phyloP scores from a whole-genome alignment of 2,329 filamentous ascomycete genomes.

The Fusarium euwallaceae region DNA sequence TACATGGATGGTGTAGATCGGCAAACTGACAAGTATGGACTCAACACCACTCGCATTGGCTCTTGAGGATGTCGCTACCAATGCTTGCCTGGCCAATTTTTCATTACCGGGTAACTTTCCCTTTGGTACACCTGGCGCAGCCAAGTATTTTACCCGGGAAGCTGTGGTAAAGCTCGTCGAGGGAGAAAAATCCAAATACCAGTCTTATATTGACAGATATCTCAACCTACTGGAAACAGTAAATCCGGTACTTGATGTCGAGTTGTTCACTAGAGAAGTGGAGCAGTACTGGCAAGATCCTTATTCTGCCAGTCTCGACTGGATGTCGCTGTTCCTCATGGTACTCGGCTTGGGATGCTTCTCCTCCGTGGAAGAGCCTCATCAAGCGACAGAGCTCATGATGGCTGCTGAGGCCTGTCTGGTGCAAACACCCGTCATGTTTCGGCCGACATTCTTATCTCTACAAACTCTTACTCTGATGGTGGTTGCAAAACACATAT shows the following conservation, averaged over 20 bases:
- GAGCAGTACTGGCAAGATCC: slow-evolving; percentile 52
- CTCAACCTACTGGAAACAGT: slow-evolving; percentile 50
- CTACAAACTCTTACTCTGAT: slow-evolving; percentile 51
- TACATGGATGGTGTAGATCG: slow-evolving; percentile 40
- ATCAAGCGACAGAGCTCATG: slow-evolving; percentile 52
- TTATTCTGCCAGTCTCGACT: slow-evolving; percentile 47
- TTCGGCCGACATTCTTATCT: slow-evolving; percentile 51
- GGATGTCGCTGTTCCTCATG: slow-evolving; percentile 53
- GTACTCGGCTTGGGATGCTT: slow-evolving; percentile 53
- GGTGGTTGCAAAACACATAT: slow-evolving; percentile 53
- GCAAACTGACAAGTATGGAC: slow-evolving; percentile 42
- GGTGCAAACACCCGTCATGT: slow-evolving; percentile 56
- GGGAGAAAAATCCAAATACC: slow-evolving; percentile 43
- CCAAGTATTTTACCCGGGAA: slow-evolving; percentile 51
- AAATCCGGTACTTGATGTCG: slow-evolving; percentile 52
- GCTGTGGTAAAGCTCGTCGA: slow-evolving; percentile 49
- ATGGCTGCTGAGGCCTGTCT: slow-evolving; percentile 54
- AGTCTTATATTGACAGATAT: slow-evolving; percentile 49
- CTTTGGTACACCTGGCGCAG: slow-evolving; percentile 53
- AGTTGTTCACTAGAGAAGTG: slow-evolving; percentile 47
- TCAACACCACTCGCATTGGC: slow-evolving; percentile 47
- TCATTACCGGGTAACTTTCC: slow-evolving; percentile 54
- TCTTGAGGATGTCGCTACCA: slow-evolving; percentile 51
- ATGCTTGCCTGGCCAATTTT: slow-evolving; percentile 53
- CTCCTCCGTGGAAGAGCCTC: slow-evolving; percentile 48